Percentiles rank a stretch among this genome's conserved stretches.
These are phyloP conservation scores for Digitaria exilis DNA, from an alignment of 202 grass and related monocot genomes.

Conservation along the genomic window DNA sequence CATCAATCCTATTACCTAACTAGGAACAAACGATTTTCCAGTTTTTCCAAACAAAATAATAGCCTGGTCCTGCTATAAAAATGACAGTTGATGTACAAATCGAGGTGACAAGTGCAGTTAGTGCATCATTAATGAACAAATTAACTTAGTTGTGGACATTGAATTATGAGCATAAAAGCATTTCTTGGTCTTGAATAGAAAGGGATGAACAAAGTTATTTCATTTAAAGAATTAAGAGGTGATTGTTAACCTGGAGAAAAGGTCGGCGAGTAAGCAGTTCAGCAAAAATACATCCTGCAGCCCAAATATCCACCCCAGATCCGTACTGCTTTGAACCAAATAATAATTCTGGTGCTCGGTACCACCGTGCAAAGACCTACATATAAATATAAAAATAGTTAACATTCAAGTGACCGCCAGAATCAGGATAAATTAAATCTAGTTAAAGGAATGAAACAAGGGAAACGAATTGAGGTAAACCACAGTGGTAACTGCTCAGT, in stretches of 20 bases:
- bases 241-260: conserved; percentile 73
- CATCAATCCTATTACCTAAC: background rate
- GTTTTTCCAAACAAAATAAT: conserved; percentile 2
- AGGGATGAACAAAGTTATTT: conserved; percentile 1
- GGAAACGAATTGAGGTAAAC: background rate
- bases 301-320: conserved; percentile 94
- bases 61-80: conserved; percentile 2
- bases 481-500: background rate
- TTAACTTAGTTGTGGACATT: conserved; percentile 10
- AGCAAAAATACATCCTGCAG: conserved; percentile 97
- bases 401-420: background rate
- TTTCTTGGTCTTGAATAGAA: conserved; percentile 5
- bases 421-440: conserved; percentile 20
- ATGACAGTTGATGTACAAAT: conserved; percentile 1
- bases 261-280: conserved; percentile 87
- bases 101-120: background rate
- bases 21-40: background rate
- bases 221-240: conserved; percentile 31
- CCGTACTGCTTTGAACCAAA: conserved; percentile 98
- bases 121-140: conserved; percentile 28
- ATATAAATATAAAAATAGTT: conserved; percentile 25
- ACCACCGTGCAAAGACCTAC: conserved; percentile 99
- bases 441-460: conserved; percentile 24
- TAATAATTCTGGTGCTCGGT: conserved; percentile 94
- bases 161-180: conserved; percentile 21